These are phyloP conservation scores for Solanum hybrid DNA, from an alignment of 305 asterid genomes.

Conservation along the genomic window DNA sequence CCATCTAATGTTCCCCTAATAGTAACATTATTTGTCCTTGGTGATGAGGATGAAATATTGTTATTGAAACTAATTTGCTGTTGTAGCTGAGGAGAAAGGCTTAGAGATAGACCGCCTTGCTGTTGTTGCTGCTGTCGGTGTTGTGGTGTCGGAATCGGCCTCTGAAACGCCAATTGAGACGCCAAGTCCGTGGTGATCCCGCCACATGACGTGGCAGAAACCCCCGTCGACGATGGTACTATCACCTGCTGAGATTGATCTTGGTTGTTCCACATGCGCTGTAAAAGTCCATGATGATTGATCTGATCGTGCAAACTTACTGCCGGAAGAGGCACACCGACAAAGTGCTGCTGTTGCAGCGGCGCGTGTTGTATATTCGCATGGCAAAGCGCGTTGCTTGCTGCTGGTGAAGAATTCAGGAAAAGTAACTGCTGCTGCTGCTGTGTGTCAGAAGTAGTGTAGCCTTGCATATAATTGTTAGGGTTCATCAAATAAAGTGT, in stretches of 20 bases:
- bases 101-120: constrained; percentile 35
- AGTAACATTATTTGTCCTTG: constrained; percentile 6
- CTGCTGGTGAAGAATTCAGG: constrained; percentile 10
- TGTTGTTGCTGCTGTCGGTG: constrained; percentile 18
- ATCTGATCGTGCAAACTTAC: constrained; percentile 10
- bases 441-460: constrained; percentile 19
- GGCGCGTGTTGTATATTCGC: constrained; percentile 28
- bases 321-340: constrained; percentile 35
- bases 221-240: neutral
- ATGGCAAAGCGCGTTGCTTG: neutral
- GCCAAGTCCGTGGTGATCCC: constrained; percentile 7
- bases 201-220: neutral
- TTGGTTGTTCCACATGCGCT: constrained; percentile 23
- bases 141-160: constrained; percentile 22
- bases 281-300: constrained; percentile 9
- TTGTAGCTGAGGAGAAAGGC: constrained; percentile 40
- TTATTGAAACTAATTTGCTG: neutral
- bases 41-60: constrained; percentile 14
- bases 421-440: constrained; percentile 19
- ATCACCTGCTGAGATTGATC: neutral
- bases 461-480: constrained; percentile 25
- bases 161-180: constrained; percentile 17
- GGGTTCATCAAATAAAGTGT: constrained; percentile 76
- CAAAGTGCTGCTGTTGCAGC: constrained; percentile 28
- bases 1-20: constrained; percentile 9